Base-by-base conservation (phyloP, 106 monocot genomes). In the Gastrodia elata region DNA sequence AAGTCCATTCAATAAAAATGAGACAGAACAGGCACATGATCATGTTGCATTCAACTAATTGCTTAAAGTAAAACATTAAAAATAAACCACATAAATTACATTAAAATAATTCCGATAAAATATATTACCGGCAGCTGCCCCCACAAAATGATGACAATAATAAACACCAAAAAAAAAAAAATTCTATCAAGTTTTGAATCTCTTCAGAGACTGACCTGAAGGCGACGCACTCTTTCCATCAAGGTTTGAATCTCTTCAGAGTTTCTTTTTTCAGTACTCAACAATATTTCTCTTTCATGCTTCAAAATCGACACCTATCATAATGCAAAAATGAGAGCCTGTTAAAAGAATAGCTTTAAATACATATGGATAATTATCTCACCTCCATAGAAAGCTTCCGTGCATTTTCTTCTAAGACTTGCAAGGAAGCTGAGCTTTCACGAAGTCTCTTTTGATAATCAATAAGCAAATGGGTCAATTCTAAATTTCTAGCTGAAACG, bases 301-400 rank as follows among this genome's bases (percentile, higher is more conserved):
- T 98, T 93, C 78, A 91, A 72, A 75, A 93, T 74, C 46, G 98
- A 90, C 10, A 90, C 84, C 96, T 97, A 78, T 44, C 26, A 2
- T 37, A 37, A 72, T 68, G 38, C 33, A 73, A 33, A 16, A 13
- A 0, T 52, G 44, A 65, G 10, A 70, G n/a, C 24, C 52, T 9
- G 4, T n/a, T n/a, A n/a, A n/a, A 42, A 41, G 7, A n/a, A 57
- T 55, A 41, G 15, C 26, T 48, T 46, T 27, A 71, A 0, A 22
- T 5, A 75, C 38, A 35, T 24, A 59, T 34, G 37, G 26, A 55
- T 70, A 2, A 26, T 16, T 44, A 16, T 3, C 80, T 46, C 55
- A 96, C 95, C 95, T 96, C 91, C 81, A 91, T 78, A 58, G 85
- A 87, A 22, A 93, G 72, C 46, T 98, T 93, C 64, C 93, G 72